phyloP scores from a whole-genome alignment of 2,329 filamentous ascomycete species.

The Pyrenophora graminea region DNA sequence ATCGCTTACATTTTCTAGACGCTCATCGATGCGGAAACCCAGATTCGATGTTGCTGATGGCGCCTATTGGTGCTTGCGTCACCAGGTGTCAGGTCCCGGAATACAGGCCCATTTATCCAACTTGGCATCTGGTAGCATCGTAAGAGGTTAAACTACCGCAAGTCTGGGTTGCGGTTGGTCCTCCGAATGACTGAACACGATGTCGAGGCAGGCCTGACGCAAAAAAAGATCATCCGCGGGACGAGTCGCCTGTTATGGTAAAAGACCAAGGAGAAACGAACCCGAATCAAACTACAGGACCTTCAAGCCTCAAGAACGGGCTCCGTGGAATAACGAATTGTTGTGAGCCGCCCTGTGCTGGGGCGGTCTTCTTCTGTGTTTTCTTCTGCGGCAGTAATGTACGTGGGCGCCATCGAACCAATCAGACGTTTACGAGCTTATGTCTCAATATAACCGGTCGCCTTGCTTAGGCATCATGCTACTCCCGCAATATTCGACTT shows the following conservation, averaged over 20 bases:
- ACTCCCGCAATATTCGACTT: too few species aligned
- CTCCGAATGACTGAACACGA: background rate
- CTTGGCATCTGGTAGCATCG: slow-evolving; percentile 20
- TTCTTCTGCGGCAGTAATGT: too few species aligned
- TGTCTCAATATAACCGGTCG: too few species aligned
- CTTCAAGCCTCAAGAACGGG: slow-evolving; percentile 5
- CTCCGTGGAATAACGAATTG: background rate
- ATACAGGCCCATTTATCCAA: slow-evolving; percentile 22
- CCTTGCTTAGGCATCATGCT: too few species aligned
- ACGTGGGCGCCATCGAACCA: too few species aligned
- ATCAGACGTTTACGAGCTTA: too few species aligned
- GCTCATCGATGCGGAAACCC: background rate
- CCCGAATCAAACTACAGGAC: background rate
- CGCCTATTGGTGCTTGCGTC: background rate
- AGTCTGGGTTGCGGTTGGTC: slow-evolving; percentile 3
- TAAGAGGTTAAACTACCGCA: slow-evolving; percentile 8
- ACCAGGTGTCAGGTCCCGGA: slow-evolving; percentile 11
- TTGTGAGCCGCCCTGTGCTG: background rate
- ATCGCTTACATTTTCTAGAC: background rate
- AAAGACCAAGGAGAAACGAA: background rate
- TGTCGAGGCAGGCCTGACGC: slow-evolving; percentile 10
- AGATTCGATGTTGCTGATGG: background rate
- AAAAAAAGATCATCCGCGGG: slow-evolving; percentile 16
- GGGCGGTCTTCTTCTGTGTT: too few species aligned
- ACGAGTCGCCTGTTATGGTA: slow-evolving; percentile 14